A percentile compares a stretch with the other conserved stretches of the same genome.
phyloP scores from a whole-genome alignment of 352 stramenopile species.

The Globisporangium nodosum region DNA sequence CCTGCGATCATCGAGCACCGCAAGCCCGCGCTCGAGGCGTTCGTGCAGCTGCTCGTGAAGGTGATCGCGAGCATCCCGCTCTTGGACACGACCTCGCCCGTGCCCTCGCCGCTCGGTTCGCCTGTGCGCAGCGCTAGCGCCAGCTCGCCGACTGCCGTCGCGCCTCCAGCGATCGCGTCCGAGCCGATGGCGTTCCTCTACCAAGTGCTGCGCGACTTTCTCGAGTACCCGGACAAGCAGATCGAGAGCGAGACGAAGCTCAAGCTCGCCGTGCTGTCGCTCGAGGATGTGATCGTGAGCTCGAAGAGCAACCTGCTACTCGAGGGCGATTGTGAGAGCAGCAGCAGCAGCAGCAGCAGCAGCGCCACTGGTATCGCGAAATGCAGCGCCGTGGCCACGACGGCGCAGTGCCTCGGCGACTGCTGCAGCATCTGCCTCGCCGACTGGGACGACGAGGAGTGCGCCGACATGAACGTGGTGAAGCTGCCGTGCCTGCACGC shows the following conservation, averaged over 20 bases:
- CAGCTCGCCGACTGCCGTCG: no score
- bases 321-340: background rate
- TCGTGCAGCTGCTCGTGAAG: conserved; percentile 80
- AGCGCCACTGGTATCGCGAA: background rate
- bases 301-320: conserved; percentile 59
- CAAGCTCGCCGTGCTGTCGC: conserved; percentile 72
- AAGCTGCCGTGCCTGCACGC: conserved; percentile 79
- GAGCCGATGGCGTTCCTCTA: conserved; percentile 60
- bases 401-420: conserved; percentile 46
- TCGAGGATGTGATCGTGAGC: conserved; percentile 80
- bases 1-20: conserved; percentile 68
- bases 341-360: background rate
- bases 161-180: conserved; percentile 14
- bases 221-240: conserved; percentile 82
- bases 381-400: background rate
- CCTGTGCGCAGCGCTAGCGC: background rate
- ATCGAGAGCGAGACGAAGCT: conserved; percentile 83
- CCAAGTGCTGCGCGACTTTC: conserved; percentile 71
- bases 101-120: background rate
- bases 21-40: conserved; percentile 58
- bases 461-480: conserved; percentile 73
- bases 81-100: conserved; percentile 16
- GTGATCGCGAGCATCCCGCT: conserved; percentile 74
- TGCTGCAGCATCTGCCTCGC: conserved; percentile 83
- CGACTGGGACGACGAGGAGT: conserved; percentile 82